Conservation (phyloP, 768 basidiomycete species). For the Tubosaeta brunneosetosa region DNA sequence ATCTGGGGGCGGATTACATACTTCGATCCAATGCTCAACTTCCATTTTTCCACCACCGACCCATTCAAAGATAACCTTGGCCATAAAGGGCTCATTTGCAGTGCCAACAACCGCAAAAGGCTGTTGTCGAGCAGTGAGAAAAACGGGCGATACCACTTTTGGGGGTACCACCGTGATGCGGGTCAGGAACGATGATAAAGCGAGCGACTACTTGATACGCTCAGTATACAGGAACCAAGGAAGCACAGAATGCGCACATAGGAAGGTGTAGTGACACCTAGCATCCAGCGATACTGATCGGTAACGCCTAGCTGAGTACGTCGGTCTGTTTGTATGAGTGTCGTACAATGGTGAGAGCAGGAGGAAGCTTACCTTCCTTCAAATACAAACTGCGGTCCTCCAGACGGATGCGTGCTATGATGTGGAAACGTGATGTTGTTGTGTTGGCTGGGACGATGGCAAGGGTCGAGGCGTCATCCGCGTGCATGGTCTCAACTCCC, state of each 20-base stretch:
- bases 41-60: conserved; percentile 40
- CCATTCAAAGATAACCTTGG: conserved; percentile 39
- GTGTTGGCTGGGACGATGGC: conserved; percentile 12
- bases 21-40: conserved; percentile 52
- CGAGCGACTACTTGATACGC: conserved; percentile 20
- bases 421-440: conserved; percentile 40
- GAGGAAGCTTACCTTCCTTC: conserved; percentile 31
- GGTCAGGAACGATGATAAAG: conserved; percentile 31
- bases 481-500: not conserved
- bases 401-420: conserved; percentile 39
- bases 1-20: conserved; percentile 18
- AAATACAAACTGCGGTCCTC: conserved; percentile 44
- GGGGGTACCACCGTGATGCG: conserved; percentile 38
- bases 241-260: conserved; percentile 36
- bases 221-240: not conserved
- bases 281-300: conserved; percentile 46
- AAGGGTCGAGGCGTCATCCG: not conserved
- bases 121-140: conserved; percentile 31
- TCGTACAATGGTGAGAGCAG: not conserved
- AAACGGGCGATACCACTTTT: conserved; percentile 25
- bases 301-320: conserved; percentile 22
- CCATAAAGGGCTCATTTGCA: conserved; percentile 43
- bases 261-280: conserved; percentile 41
- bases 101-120: conserved; percentile 41
- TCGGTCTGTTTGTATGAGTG: conserved; percentile 29